These are phyloP conservation scores for Beauveria rudraprayagi DNA, from an alignment of 2,329 filamentous ascomycete genomes.

Conservation along the genomic window DNA sequence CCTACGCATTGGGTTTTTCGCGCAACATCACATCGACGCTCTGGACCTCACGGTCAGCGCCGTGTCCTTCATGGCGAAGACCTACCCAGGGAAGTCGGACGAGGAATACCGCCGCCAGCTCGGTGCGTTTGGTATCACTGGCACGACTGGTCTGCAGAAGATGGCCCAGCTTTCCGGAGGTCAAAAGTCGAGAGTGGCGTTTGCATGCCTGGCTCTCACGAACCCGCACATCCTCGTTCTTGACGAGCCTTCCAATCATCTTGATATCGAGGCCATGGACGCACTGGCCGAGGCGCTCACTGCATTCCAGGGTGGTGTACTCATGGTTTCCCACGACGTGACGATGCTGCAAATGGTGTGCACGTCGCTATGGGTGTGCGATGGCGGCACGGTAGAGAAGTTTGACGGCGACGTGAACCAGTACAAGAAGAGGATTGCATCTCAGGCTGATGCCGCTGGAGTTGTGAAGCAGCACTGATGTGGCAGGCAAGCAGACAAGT, in stretches of 20 bases:
- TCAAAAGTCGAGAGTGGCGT: conserved; percentile 96
- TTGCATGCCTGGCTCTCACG: conserved; percentile 86
- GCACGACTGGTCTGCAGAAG: conserved; percentile 93
- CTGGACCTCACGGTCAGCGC: conserved; percentile 83
- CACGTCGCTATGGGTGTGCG: conserved; percentile 92
- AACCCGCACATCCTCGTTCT: conserved; percentile 97
- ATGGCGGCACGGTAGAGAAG: conserved; percentile 87
- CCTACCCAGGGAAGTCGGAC: conserved; percentile 82
- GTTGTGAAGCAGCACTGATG: conserved; percentile 62
- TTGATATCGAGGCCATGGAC: conserved; percentile 99
- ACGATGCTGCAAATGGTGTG: conserved; percentile 98
- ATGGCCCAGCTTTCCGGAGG: conserved; percentile 92
- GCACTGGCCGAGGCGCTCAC: conserved; percentile 76
- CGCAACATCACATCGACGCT: conserved; percentile 96
- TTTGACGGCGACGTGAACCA: conserved; percentile 91
- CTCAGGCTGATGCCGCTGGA: conserved; percentile 80
- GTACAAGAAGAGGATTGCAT: conserved; percentile 93
- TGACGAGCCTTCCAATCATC: conserved; percentile 95
- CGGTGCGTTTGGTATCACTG: conserved; percentile 82
- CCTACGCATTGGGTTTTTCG: conserved; percentile 90
- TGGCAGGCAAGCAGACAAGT: not conserved
- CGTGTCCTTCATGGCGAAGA: conserved; percentile 92
- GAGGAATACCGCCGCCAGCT: conserved; percentile 95
- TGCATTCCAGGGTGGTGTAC: conserved; percentile 84
- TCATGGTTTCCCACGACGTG: conserved; percentile 99